Percentiles rank a stretch among this genome's conserved stretches.
Conservation (phyloP, 225 moss, liverwort and hornwort species). For the Marchantia polymorpha region DNA sequence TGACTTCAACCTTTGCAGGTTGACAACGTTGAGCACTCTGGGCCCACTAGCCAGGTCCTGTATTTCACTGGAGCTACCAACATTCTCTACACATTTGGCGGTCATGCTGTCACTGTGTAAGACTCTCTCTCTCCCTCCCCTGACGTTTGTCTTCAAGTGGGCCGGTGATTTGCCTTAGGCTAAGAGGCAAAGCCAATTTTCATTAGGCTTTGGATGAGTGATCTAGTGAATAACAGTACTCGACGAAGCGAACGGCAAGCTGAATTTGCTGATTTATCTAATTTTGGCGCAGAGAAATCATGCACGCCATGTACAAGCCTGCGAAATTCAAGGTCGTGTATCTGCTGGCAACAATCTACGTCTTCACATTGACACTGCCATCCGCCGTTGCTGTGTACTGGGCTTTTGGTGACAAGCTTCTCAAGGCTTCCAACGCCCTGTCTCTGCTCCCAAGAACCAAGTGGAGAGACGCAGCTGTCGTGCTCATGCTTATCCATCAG, state of each 20-base stretch:
- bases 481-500: conserved; percentile 99
- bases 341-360: conserved; percentile 80
- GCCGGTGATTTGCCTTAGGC: no score
- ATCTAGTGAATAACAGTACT: no score
- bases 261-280: not conserved
- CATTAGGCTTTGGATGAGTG: no score
- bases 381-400: conserved; percentile 89
- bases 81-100: conserved; percentile 84
- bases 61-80: conserved; percentile 85
- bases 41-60: conserved; percentile 51
- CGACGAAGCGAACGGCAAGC: not conserved
- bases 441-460: conserved; percentile 68
- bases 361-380: conserved; percentile 87
- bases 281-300: conserved; percentile 64
- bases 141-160: not conserved
- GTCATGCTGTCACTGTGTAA: conserved; percentile 89
- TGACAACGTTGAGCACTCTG: conserved; percentile 45
- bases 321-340: conserved; percentile 85
- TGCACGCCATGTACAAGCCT: conserved; percentile 98
- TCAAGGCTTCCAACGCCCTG: conserved; percentile 66
- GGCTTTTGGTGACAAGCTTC: conserved; percentile 86
- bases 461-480: conserved; percentile 82
- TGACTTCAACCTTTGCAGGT: conserved; percentile 36
- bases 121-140: not conserved
- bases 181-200: no score